phyloP scores from a whole-genome alignment of 345 rosid species.

The Garcia nutans region DNA sequence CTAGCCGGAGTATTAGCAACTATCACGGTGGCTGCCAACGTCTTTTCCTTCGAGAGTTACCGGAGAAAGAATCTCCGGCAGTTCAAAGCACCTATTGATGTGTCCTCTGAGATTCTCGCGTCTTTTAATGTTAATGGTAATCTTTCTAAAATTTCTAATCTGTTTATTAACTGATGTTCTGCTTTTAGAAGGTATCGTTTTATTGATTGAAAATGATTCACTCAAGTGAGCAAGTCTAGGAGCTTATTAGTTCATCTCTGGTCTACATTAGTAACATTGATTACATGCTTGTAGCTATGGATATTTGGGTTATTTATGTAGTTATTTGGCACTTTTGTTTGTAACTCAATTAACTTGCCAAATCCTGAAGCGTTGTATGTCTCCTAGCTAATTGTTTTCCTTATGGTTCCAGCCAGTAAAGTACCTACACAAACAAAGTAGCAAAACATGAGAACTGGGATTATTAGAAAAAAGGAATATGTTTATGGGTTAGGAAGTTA shows the following conservation, averaged over 20 bases:
- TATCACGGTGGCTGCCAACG: constrained; percentile 72
- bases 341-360: not conserved
- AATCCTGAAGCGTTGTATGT: not conserved
- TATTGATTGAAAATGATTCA: not conserved
- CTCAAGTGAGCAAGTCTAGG: not conserved
- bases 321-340: not conserved
- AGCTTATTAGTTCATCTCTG: not conserved
- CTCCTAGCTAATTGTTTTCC: not conserved
- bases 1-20: constrained; percentile 66
- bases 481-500: not conserved
- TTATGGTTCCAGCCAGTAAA: not conserved
- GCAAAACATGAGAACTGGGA: not conserved
- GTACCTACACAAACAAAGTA: not conserved
- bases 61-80: constrained; percentile 50
- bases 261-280: too few species aligned
- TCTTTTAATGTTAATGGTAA: constrained; percentile 54
- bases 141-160: not conserved
- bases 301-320: too few species aligned
- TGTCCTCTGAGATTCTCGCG: constrained; percentile 69
- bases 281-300: too few species aligned
- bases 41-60: constrained; percentile 66
- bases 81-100: constrained; percentile 71
- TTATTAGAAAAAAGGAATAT: not conserved
- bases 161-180: not conserved
- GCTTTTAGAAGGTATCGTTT: not conserved